Evolutionary conservation across 805 yeast species (phyloP).

Genomic region (Barnettozyma wickerhamii): DNA sequence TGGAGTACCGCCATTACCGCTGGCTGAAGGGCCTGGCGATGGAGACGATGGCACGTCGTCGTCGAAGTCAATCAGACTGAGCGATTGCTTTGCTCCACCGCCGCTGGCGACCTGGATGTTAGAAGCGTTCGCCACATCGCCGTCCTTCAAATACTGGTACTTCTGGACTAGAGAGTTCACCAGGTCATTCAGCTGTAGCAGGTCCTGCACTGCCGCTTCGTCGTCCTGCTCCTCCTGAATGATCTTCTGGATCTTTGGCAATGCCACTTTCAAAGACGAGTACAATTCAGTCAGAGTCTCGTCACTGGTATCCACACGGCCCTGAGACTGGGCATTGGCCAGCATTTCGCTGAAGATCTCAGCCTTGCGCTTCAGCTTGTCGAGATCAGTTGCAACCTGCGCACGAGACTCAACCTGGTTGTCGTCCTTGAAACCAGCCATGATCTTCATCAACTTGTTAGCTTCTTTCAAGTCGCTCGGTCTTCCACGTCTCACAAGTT

Average conservation of each 20-base stretch:
- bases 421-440: conserved; percentile 96
- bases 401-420: conserved; percentile 59
- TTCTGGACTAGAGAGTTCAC: conserved; percentile 67
- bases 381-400: conserved; percentile 78
- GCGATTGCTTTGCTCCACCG: conserved; percentile 30
- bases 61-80: conserved; percentile 72
- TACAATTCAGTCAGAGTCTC: conserved; percentile 81
- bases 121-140: conserved; percentile 54
- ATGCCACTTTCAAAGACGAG: conserved; percentile 73
- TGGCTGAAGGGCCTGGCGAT: conserved; percentile 28
- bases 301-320: conserved; percentile 33
- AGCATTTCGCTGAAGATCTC: conserved; percentile 89
- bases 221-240: conserved; percentile 75
- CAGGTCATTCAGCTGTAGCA: conserved; percentile 69
- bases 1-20: no score
- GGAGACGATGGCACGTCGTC: conserved; percentile 31
- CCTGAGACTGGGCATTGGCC: conserved; percentile 39
- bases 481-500: conserved; percentile 88
- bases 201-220: conserved; percentile 58
- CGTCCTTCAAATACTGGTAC: conserved; percentile 59
- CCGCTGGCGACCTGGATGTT: conserved; percentile 42
- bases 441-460: conserved; percentile 91
- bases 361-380: conserved; percentile 78
- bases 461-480: conserved; percentile 96
- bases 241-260: conserved; percentile 81